These are phyloP conservation scores for Coemansia sp. DNA, from an alignment of 371 early-diverging fungal species.

Conservation along the genomic window DNA sequence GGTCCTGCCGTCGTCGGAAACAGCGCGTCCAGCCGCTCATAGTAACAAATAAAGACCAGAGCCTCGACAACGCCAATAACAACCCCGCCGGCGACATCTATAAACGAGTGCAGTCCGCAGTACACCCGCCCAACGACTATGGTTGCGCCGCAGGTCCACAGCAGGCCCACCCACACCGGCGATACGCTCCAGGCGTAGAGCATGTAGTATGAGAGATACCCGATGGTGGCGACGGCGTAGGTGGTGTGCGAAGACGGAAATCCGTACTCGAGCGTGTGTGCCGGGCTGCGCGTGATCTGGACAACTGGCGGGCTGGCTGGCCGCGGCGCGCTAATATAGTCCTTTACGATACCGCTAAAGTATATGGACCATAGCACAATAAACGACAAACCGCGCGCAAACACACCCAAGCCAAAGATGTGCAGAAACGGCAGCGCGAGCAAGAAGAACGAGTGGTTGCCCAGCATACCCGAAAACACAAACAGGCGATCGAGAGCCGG, in stretches of 20 bases:
- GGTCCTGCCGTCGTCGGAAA: constrained; percentile 33
- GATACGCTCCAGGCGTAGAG: constrained; percentile 25
- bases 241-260: constrained; percentile 54
- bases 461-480: constrained; percentile 45
- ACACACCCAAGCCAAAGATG: constrained; percentile 45
- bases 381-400: constrained; percentile 49
- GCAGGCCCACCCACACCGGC: constrained; percentile 1
- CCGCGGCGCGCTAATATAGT: constrained; percentile 51
- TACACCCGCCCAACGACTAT: constrained; percentile 50
- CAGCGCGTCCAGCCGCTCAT: constrained; percentile 31
- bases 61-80: constrained; percentile 38
- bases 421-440: constrained; percentile 50
- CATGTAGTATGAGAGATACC: constrained; percentile 43
- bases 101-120: constrained; percentile 52
- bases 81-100: constrained; percentile 50
- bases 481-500: constrained; percentile 37
- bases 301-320: constrained; percentile 50
- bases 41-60: constrained; percentile 26
- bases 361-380: constrained; percentile 50
- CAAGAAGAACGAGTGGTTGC: constrained; percentile 53
- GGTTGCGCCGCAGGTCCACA: constrained; percentile 32
- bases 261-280: constrained; percentile 52
- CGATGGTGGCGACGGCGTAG: constrained; percentile 45
- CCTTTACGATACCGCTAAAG: constrained; percentile 50
- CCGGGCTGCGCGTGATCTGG: constrained; percentile 47